Conservation (phyloP, 768 basidiomycete species). For the Tubosaeta sp. region DNA sequence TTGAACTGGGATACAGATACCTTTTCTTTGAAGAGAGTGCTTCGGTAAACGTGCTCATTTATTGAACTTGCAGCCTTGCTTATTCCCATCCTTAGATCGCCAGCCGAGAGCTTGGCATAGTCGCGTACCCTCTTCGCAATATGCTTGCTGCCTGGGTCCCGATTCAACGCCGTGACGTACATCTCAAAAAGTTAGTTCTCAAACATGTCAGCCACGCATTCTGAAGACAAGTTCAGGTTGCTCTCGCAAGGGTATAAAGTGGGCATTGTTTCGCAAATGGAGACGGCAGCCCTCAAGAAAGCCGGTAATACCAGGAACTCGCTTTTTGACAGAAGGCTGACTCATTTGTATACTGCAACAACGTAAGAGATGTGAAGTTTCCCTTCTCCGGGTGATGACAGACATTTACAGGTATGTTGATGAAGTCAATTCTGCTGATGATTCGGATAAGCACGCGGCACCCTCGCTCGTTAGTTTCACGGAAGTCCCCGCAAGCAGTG, state of each 20-base stretch:
- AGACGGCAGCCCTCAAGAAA: slow-evolving; percentile 89
- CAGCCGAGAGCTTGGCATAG: slow-evolving; percentile 73
- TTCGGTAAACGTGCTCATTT: slow-evolving; percentile 40
- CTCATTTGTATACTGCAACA: slow-evolving; percentile 78
- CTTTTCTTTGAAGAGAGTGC: slow-evolving; percentile 85
- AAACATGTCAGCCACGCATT: too few species aligned
- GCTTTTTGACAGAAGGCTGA: slow-evolving; percentile 70
- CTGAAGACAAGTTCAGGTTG: slow-evolving; percentile 40
- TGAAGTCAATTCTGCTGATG: slow-evolving; percentile 64
- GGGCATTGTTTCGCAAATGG: slow-evolving; percentile 76
- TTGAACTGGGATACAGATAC: slow-evolving; percentile 84
- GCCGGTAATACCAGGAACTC: slow-evolving; percentile 68
- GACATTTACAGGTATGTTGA: slow-evolving; percentile 69
- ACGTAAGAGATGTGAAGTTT: slow-evolving; percentile 51
- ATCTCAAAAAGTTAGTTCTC: slow-evolving; percentile 63
- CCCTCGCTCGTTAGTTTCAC: slow-evolving; percentile 75
- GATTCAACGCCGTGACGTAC: slow-evolving; percentile 58
- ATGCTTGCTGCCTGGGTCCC: slow-evolving; percentile 76
- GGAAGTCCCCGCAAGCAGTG: slow-evolving; percentile 34
- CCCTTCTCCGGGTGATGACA: slow-evolving; percentile 5
- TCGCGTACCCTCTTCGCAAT: slow-evolving; percentile 66
- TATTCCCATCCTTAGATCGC: slow-evolving; percentile 49
- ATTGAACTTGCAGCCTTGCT: not conserved
- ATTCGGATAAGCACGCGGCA: slow-evolving; percentile 49
- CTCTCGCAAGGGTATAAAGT: slow-evolving; percentile 78